These are phyloP conservation scores for Entophlyctis helioformis DNA, from an alignment of 192 early-diverging fungal genomes.

Conservation along the genomic window DNA sequence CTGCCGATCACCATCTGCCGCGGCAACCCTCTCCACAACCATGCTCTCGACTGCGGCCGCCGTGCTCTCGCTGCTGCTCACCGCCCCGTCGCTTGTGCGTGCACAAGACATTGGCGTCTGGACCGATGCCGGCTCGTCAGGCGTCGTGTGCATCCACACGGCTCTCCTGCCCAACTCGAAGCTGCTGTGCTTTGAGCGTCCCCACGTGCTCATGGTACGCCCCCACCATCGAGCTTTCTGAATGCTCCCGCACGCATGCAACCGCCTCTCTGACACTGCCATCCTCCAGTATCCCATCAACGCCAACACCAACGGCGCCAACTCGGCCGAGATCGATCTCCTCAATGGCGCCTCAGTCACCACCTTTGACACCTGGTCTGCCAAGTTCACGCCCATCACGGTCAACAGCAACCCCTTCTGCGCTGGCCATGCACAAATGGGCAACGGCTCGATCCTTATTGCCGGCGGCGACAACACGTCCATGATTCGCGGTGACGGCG, in stretches of 20 bases:
- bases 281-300: constrained; percentile 8
- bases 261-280: too few species aligned
- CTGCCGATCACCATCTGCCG: too few species aligned
- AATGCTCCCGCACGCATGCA: too few species aligned
- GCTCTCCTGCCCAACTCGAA: constrained; percentile 5
- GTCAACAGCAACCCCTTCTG: constrained; percentile 29
- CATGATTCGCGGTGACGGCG: neutral
- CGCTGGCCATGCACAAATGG: constrained; percentile 18
- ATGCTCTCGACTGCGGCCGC: too few species aligned
- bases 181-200: constrained; percentile 22
- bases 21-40: too few species aligned
- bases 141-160: constrained; percentile 12
- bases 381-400: neutral
- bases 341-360: too few species aligned
- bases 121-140: too few species aligned
- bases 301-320: constrained; percentile 1
- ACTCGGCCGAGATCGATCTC: constrained; percentile 3
- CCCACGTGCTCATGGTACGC: constrained; percentile 10
- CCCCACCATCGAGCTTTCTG: too few species aligned
- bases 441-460: constrained; percentile 24
- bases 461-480: constrained; percentile 24
- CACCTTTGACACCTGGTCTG: too few species aligned
- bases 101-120: too few species aligned
- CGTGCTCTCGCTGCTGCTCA: too few species aligned
- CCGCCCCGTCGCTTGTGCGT: too few species aligned